Base-by-base conservation (phyloP, 352 stramenopile genomes). In the Globisporangium mamillatum region DNA sequence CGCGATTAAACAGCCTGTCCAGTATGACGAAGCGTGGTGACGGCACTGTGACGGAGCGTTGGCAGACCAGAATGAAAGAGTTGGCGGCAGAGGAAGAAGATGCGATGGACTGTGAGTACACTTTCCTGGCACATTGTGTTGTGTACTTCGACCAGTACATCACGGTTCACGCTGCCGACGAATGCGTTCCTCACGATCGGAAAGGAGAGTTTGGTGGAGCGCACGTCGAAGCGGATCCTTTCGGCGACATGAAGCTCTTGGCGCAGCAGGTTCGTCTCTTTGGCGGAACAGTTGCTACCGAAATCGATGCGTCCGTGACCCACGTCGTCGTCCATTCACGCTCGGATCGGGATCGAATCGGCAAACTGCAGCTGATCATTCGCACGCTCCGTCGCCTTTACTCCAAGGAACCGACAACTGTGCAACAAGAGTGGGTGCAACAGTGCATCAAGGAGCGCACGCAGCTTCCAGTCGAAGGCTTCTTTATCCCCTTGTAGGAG, bases 101-200 rank as follows among this genome's bases (percentile, higher is more conserved):
- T 57, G 82, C 80, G 25, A 90, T 94, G 80, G 79, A 90, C 14
- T 81, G 67, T 38, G 71, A 78, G 50, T 79, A 77, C 60, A 94
- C 87, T n/a, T 92, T 88, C 53, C 73, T 95, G 7, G 75, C 75
- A 7, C 88, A 94, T 64, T 95, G 88, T 36, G 75, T 89, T 1
- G 80, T 92, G 20, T 93, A 93, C 62, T 72, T 89, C 2, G 78
- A 87, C 53, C 68, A 66, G 74, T 79, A 72, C 76, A 29, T 36
- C 34, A 66, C 24, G 2, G 27, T 81, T n/a, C 74, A 69, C 46
- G 59, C 53, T 7, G 34, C 61, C 0, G 29, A 38, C 4, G 38
- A 63, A 36, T 66, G 25, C 12, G 7, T 24, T 41, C 34, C 50
- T 9, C 25, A 48, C 38, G 16, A 27, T 10, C 34, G 14, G 14